phyloP scores from a whole-genome alignment of 257 asterid genomes.

The Nicotiana noctiflora region DNA sequence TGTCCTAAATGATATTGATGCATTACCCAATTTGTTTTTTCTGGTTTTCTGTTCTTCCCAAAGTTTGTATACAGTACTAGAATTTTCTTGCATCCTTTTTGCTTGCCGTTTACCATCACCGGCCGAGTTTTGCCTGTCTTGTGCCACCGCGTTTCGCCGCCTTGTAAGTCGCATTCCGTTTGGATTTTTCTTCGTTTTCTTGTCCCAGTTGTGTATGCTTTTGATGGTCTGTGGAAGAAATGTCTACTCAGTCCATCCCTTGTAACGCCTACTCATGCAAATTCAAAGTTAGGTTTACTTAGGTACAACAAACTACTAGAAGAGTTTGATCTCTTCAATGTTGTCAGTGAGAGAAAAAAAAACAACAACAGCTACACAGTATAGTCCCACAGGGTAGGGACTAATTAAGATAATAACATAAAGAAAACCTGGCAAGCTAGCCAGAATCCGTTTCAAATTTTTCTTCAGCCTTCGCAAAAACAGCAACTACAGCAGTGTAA shows the following conservation, averaged over 20 bases:
- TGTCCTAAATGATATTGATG: conserved; percentile 93
- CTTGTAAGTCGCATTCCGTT: conserved; percentile 63
- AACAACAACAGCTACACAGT: no score
- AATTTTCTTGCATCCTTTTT: conserved; percentile 94
- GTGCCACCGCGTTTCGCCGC: conserved; percentile 99
- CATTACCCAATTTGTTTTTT: conserved; percentile 98
- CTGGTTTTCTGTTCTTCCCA: conserved; percentile 94
- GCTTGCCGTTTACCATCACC: conserved; percentile 80
- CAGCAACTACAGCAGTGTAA: not conserved
- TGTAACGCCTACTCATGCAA: conserved; percentile 53
- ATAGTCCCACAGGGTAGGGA: no score
- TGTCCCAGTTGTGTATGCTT: conserved; percentile 99
- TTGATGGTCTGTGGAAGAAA: conserved; percentile 96
- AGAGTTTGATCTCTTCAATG: not conserved
- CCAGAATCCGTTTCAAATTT: not conserved
- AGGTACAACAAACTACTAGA: conserved; percentile 40
- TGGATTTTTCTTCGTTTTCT: conserved; percentile 89
- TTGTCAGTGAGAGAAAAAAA: not conserved
- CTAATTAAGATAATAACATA: conserved; percentile 5
- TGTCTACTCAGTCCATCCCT: conserved; percentile 89
- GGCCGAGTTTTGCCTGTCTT: conserved; percentile 99
- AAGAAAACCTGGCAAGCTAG: conserved; percentile 30
- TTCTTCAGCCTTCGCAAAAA: conserved; percentile 11
- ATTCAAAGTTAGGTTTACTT: conserved; percentile 52
- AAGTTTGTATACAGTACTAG: conserved; percentile 85